Evolutionary conservation across 140 eudicot genomes (phyloP).

Genomic region (Erigeron philadelphicus): DNA sequence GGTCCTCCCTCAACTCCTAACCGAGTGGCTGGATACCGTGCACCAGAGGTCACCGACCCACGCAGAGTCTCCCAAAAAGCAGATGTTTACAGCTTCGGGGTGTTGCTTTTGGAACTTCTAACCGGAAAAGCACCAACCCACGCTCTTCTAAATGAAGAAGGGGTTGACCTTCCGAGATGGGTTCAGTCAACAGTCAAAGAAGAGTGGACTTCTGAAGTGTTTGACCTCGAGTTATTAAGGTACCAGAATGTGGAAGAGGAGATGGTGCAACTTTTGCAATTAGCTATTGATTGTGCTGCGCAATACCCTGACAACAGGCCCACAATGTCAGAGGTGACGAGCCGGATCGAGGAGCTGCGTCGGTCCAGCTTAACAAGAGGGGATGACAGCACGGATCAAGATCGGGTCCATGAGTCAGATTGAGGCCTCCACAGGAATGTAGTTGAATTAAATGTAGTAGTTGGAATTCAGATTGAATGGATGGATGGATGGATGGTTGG

Average conservation of each 20-base stretch:
- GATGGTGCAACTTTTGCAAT: constrained; percentile 81
- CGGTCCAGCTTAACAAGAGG: constrained; percentile 28
- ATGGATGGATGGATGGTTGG: constrained; percentile 18
- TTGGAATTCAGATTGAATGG: constrained; percentile 15
- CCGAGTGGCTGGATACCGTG: constrained; percentile 81
- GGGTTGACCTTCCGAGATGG: constrained; percentile 94
- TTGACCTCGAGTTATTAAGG: constrained; percentile 74
- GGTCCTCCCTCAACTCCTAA: constrained; percentile 68
- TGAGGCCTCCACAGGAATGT: constrained; percentile 11
- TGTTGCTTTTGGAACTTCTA: constrained; percentile 69
- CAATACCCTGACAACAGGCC: constrained; percentile 85
- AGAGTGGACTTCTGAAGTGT: constrained; percentile 90
- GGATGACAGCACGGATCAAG: constrained; percentile 23
- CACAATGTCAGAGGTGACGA: constrained; percentile 52
- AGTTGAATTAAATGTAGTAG: constrained; percentile 21
- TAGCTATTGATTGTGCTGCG: constrained; percentile 76
- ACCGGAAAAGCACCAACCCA: constrained; percentile 90
- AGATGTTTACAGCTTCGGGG: constrained; percentile 86
- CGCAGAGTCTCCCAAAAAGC: constrained; percentile 83
- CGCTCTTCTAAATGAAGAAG: constrained; percentile 78
- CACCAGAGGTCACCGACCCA: constrained; percentile 91
- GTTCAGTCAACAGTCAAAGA: constrained; percentile 81
- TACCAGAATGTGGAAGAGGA: constrained; percentile 71
- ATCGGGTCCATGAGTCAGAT: constrained; percentile 32
- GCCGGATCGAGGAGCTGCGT: constrained; percentile 55